Conservation (phyloP, 169 alveolate genomes). For the Plasmodium vivax region DNA sequence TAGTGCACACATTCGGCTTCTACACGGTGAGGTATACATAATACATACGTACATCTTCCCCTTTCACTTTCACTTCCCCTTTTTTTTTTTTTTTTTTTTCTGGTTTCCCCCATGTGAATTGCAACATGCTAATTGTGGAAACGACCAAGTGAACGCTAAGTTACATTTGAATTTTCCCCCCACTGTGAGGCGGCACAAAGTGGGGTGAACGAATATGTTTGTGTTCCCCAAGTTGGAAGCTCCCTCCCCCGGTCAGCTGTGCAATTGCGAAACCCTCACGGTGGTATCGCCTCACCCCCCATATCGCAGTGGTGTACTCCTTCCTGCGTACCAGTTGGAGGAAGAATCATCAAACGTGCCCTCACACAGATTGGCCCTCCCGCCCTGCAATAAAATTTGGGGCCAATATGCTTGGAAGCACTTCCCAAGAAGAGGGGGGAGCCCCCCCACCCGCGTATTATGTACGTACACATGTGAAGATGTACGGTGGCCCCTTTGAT, state of each 20-base stretch:
- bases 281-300: not conserved
- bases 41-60: not conserved
- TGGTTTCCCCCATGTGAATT: not conserved
- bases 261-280: not conserved
- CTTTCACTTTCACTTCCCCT: not conserved
- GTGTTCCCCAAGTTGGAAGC: not conserved
- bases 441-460: not conserved
- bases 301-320: not conserved
- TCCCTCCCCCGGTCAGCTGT: not conserved
- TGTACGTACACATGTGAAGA: not conserved
- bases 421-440: not conserved
- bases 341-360: not conserved
- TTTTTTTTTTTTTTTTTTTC: not conserved
- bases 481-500: not conserved
- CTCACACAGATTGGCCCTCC: not conserved
- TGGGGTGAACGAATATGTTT: not conserved
- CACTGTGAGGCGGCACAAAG: too few relatives aligned
- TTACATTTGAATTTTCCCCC: not conserved
- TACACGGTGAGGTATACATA: not conserved
- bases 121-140: not conserved
- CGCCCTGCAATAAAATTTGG: not conserved
- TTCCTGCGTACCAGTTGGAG: not conserved
- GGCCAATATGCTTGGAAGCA: not conserved
- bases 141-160: not conserved
- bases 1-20: not conserved